These are phyloP conservation scores for Cryptosporidium parvum DNA, from an alignment of 169 alveolate genomes.

Conservation along the genomic window DNA sequence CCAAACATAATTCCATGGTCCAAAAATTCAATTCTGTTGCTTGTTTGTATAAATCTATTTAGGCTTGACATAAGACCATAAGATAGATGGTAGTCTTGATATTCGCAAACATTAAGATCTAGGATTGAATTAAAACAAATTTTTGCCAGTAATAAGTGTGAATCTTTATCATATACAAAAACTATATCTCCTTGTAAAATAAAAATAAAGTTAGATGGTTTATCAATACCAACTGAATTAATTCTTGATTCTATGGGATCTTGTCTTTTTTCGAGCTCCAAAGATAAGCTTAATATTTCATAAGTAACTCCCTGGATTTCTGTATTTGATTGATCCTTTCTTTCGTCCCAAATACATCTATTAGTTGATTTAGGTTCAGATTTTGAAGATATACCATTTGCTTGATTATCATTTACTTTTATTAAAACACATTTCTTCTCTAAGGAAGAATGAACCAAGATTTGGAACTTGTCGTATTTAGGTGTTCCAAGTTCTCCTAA, in stretches of 20 bases:
- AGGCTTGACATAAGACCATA: conserved; percentile 54
- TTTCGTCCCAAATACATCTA: conserved; percentile 57
- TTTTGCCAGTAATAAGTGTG: conserved; percentile 11
- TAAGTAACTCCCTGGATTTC: conserved; percentile 51
- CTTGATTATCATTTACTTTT: conserved; percentile 15
- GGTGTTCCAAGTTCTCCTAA: conserved; percentile 72
- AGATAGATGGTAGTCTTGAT: conserved; percentile 34
- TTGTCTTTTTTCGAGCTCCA: neutral
- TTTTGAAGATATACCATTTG: neutral
- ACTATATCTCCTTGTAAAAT: conserved; percentile 6
- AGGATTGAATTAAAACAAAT: conserved; percentile 9
- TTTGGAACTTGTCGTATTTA: conserved; percentile 38
- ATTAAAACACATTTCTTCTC: conserved; percentile 43
- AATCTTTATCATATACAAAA: conserved; percentile 49
- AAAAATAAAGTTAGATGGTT: conserved; percentile 29
- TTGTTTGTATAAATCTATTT: conserved; percentile 37
- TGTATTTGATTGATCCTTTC: conserved; percentile 12
- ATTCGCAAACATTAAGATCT: conserved; percentile 11
- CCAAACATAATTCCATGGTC: conserved; percentile 73
- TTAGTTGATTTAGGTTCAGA: neutral
- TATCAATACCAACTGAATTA: conserved; percentile 55
- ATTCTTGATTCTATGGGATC: conserved; percentile 3
- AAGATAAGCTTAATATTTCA: conserved; percentile 34
- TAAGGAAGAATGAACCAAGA: conserved; percentile 34
- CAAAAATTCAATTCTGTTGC: conserved; percentile 30